Conservation (phyloP, 1,284 basidiomycete genomes). For the Trametes hirsuta region DNA sequence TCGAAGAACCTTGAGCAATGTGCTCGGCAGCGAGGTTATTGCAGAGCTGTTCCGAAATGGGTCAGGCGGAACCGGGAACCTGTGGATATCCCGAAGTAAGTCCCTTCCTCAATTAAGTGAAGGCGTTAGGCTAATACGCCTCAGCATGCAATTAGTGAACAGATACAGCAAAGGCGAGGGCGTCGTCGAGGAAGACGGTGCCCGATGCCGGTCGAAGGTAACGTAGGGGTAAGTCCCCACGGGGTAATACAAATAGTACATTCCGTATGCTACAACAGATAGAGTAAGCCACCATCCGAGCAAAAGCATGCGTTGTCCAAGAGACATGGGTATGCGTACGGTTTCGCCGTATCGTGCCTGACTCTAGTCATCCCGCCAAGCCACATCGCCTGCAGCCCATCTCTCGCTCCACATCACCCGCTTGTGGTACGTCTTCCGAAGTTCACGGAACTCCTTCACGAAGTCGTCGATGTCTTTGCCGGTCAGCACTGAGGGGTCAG, state of each 20-base stretch:
- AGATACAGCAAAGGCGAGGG: neutral
- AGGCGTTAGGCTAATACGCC: neutral
- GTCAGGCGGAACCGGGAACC: conserved; percentile 7
- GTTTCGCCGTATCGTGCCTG: neutral
- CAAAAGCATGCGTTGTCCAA: neutral
- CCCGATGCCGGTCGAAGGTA: neutral
- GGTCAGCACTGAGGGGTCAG: conserved; percentile 37
- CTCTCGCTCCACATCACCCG: conserved; percentile 86
- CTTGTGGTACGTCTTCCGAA: conserved; percentile 88
- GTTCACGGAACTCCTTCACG: conserved; percentile 83
- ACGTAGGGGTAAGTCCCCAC: neutral
- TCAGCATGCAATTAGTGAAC: neutral
- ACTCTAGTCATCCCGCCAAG: conserved; percentile 53
- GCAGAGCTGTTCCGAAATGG: conserved; percentile 20
- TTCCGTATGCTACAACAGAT: conserved; percentile 15
- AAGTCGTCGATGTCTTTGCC: conserved; percentile 82
- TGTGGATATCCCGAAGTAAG: conserved; percentile 15
- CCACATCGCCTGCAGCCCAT: conserved; percentile 83
- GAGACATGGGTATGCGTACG: neutral
- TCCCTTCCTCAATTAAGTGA: conserved; percentile 9
- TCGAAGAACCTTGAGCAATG: neutral
- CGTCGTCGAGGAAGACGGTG: neutral
- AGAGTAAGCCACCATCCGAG: conserved; percentile 1
- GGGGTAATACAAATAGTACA: conserved; percentile 7
- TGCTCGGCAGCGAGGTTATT: conserved; percentile 20